These are phyloP conservation scores for Globisporangium sylvaticum DNA, from an alignment of 352 stramenopile genomes.

Conservation along the genomic window DNA sequence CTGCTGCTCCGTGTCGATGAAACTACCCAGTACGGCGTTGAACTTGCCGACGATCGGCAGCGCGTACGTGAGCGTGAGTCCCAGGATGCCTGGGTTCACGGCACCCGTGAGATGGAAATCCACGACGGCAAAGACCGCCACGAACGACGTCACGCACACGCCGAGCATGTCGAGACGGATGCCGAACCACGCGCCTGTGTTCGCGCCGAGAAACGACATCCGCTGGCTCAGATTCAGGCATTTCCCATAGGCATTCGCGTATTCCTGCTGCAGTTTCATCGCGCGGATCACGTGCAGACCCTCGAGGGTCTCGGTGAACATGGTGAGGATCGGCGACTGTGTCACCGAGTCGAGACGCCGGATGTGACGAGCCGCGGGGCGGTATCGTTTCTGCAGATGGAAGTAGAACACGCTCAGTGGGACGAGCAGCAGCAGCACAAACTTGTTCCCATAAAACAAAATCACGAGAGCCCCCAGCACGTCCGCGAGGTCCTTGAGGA, in stretches of 20 bases:
- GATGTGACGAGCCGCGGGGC: slow-evolving; percentile 69
- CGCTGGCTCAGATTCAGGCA: slow-evolving; percentile 66
- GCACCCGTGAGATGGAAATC: slow-evolving; percentile 50
- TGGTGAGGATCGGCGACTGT: slow-evolving; percentile 68
- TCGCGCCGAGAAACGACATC: slow-evolving; percentile 69
- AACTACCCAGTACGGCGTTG: slow-evolving; percentile 81
- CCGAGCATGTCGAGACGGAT: slow-evolving; percentile 83
- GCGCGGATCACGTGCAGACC: slow-evolving; percentile 65
- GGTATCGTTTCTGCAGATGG: slow-evolving; percentile 56
- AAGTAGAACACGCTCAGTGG: slow-evolving; percentile 70
- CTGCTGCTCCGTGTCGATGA: slow-evolving; percentile 88
- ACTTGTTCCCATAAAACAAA: slow-evolving; percentile 74
- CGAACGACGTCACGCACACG: slow-evolving; percentile 78
- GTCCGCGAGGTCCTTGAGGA: slow-evolving; percentile 76
- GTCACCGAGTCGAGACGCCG: slow-evolving; percentile 64
- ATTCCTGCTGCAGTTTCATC: slow-evolving; percentile 39
- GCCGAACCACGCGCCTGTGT: slow-evolving; percentile 80
- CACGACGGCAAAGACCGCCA: slow-evolving; percentile 71
- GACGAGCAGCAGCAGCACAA: slow-evolving; percentile 70
- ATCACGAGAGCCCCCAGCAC: slow-evolving; percentile 70
- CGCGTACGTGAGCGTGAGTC: slow-evolving; percentile 90
- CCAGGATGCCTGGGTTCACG: slow-evolving; percentile 71
- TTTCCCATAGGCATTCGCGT: slow-evolving; percentile 33
- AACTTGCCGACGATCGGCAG: slow-evolving; percentile 85
- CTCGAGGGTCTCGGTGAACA: slow-evolving; percentile 76